Evolutionary conservation across 441 rosid species (phyloP).

Genomic region (Pelargonium fulgidum): DNA sequence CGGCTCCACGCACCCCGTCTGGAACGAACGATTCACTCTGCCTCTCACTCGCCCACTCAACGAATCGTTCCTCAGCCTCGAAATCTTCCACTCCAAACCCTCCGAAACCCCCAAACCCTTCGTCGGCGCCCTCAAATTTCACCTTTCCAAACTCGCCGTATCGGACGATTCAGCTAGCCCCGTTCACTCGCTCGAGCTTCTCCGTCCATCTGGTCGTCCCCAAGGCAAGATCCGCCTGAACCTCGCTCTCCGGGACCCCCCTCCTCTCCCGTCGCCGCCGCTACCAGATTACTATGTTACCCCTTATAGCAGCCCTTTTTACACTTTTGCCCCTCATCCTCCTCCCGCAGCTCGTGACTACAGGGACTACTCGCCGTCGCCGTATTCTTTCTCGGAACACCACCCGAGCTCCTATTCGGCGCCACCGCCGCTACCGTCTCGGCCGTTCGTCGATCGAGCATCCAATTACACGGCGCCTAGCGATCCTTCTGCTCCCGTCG

Average conservation of each 20-base stretch:
- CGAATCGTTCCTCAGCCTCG: constrained; percentile 41
- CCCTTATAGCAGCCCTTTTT: constrained; percentile 29
- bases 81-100: constrained; percentile 45
- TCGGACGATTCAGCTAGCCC: constrained; percentile 18
- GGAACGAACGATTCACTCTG: constrained; percentile 51
- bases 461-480: constrained; percentile 5
- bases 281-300: constrained; percentile 25
- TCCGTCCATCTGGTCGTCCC: constrained; percentile 52
- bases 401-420: constrained; percentile 31
- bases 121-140: constrained; percentile 42
- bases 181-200: constrained; percentile 28
- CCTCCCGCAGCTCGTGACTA: constrained; percentile 31
- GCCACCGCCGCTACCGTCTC: constrained; percentile 34
- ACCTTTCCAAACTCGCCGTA: constrained; percentile 26
- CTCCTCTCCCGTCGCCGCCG: constrained; percentile 9
- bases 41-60: constrained; percentile 33
- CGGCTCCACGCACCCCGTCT: constrained; percentile 40
- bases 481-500: constrained; percentile 7
- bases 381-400: constrained; percentile 24
- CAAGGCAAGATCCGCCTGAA: constrained; percentile 43
- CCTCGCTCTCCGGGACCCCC: constrained; percentile 32
- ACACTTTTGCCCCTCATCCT: constrained; percentile 32
- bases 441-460: constrained; percentile 27
- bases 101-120: constrained; percentile 48
- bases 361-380: constrained; percentile 24